Base-by-base conservation (phyloP, 1,284 basidiomycete genomes). In the Ustilago loliicola region DNA sequence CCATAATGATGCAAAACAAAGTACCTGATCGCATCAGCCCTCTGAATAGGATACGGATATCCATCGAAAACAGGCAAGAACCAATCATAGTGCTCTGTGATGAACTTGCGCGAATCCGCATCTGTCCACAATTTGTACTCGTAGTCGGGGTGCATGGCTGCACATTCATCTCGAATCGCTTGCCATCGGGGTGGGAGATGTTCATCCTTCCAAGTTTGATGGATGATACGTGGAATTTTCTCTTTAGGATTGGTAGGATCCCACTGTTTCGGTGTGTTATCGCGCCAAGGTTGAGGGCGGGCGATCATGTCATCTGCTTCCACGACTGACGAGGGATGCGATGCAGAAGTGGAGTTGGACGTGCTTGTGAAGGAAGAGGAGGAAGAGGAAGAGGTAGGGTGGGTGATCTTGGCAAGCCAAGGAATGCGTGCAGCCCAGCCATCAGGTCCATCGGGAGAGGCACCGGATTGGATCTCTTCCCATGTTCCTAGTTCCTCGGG, bases 121-220 rank as follows among this genome's bases (percentile, higher is more conserved):
- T 99, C 97, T 23, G 96, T 97, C 96, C 96, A 99, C 3, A 99
- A 90, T 90, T 92, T 96, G 89, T 98, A 98, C 86, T 98, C 91
- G 87, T 98, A 98, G 89, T 98, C 96, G 7, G 94, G 83, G 61
- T 88, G 87, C 79, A 88, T 81, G 47, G 77, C 79, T n/a, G 79
- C 80, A 68, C 88, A 88, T 42, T 79, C 84, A 45, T 87, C 83
- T 8, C 87, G 77, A 25, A 87, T 83, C 21, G 78, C 89, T 78
- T 91, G 90, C 96, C 96, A 99, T 73, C 91, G 90, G 45, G 90
- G 88, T 5, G 97, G 97, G 25, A 99, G 89, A 0, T 90, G 90
- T 74, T 96, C 92, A 21, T 92, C 92, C 89, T 97, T 98, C 96
- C 96, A 99, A 23, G 97, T 99, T 90, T 98, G 96, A 88, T 99